Percentiles rank a stretch among this genome's conserved stretches.
These are phyloP conservation scores for Podaxis sp. DNA, from an alignment of 768 basidiomycete species.

Conservation along the genomic window DNA sequence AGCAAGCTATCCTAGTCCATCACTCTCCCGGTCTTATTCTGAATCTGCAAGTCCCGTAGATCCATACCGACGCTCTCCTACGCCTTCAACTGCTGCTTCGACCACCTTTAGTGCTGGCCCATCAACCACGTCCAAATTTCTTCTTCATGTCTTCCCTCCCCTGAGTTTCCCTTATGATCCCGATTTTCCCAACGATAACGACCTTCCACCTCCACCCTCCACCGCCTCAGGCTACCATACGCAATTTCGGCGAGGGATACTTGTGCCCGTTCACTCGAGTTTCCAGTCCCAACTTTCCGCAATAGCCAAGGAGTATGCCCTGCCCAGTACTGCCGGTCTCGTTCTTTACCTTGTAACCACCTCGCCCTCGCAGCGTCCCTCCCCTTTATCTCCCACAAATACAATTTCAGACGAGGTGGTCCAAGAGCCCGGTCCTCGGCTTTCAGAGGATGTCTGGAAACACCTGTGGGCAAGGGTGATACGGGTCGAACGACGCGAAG, in stretches of 20 bases:
- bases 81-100: constrained; percentile 42
- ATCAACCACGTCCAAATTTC: constrained; percentile 55
- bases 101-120: constrained; percentile 29
- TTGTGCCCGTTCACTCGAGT: constrained; percentile 82
- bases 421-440: constrained; percentile 68
- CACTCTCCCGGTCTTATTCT: constrained; percentile 29
- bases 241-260: constrained; percentile 78
- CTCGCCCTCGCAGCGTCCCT: constrained; percentile 16
- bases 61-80: constrained; percentile 43
- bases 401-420: constrained; percentile 25
- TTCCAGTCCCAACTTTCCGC: constrained; percentile 78
- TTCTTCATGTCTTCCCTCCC: constrained; percentile 85
- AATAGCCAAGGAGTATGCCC: constrained; percentile 90
- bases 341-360: constrained; percentile 71
- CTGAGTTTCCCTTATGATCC: constrained; percentile 63
- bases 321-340: constrained; percentile 82
- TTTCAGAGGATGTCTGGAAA: constrained; percentile 87
- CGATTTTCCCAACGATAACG: constrained; percentile 34
- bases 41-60: constrained; percentile 30
- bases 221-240: constrained; percentile 72
- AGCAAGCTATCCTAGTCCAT: constrained; percentile 26
- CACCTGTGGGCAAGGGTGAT: constrained; percentile 77
- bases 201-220: constrained; percentile 47
- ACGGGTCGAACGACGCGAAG: constrained; percentile 53
- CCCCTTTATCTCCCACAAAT: constrained; percentile 3